These are phyloP conservation scores for Pyrus communis DNA, from an alignment of 306 rosid genomes.

Conservation along the genomic window DNA sequence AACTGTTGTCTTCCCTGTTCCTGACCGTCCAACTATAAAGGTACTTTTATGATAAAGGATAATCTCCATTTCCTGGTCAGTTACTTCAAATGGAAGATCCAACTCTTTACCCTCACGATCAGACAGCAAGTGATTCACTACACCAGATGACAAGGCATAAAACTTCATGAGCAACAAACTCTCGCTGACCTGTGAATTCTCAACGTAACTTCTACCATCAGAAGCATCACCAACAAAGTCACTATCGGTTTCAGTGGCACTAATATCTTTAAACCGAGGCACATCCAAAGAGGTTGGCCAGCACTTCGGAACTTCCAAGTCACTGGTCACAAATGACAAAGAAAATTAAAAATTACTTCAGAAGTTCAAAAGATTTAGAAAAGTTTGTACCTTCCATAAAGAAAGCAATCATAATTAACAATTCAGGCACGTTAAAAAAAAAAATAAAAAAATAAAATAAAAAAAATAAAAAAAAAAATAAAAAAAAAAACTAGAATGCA, in stretches of 20 bases:
- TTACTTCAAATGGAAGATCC: conserved; percentile 73
- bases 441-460: neutral
- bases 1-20: conserved; percentile 85
- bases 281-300: conserved; percentile 42
- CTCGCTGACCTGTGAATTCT: conserved; percentile 73
- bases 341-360: neutral
- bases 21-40: conserved; percentile 75
- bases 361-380: neutral
- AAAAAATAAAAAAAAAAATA: no score
- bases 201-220: conserved; percentile 57
- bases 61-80: conserved; percentile 56
- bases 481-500: neutral
- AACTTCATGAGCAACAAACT: conserved; percentile 76
- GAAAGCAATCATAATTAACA: neutral
- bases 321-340: conserved; percentile 20
- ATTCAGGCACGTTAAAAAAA: neutral
- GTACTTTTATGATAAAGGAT: conserved; percentile 48
- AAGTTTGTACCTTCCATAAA: neutral
- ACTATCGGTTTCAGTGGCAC: conserved; percentile 11
- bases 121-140: conserved; percentile 54
- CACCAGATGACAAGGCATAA: conserved; percentile 47
- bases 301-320: conserved; percentile 45
- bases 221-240: conserved; percentile 18
- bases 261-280: conserved; percentile 27
- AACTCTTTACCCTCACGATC: conserved; percentile 41